Percentiles rank a stretch among this genome's conserved stretches.
phyloP scores from a whole-genome alignment of 176 grass and related monocot species.

The Triticum aestivum region IWGSC_CS_RefSeq_v2.1 NC_057812.1:235186166-235186665 shows the following conservation, averaged over 20 bases:
- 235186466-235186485: constrained; percentile 73
- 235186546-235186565: constrained; percentile 80
- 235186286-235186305: constrained; percentile 31
- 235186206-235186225: constrained; percentile 93
- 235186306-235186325: background rate
- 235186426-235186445: constrained; percentile 65
- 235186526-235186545: constrained; percentile 87
- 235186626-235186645: constrained; percentile 39
- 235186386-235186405: background rate
- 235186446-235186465: constrained; percentile 86
- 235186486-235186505: constrained; percentile 60
- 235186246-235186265: constrained; percentile 85
- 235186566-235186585: constrained; percentile 77
- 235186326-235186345: background rate
- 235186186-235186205: constrained; percentile 9
- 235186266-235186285: constrained; percentile 90
- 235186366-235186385: background rate
- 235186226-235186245: constrained; percentile 94
- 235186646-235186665: background rate
- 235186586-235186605: constrained; percentile 90
- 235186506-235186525: constrained; percentile 92
- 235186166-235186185: background rate
- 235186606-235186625: constrained; percentile 90
- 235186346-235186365: background rate
- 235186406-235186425: background rate